Percentiles rank a stretch among this genome's conserved stretches.
Evolutionary conservation across 768 basidiomycete species (phyloP).

Genomic region (Clitopilus hobsonii): DNA sequence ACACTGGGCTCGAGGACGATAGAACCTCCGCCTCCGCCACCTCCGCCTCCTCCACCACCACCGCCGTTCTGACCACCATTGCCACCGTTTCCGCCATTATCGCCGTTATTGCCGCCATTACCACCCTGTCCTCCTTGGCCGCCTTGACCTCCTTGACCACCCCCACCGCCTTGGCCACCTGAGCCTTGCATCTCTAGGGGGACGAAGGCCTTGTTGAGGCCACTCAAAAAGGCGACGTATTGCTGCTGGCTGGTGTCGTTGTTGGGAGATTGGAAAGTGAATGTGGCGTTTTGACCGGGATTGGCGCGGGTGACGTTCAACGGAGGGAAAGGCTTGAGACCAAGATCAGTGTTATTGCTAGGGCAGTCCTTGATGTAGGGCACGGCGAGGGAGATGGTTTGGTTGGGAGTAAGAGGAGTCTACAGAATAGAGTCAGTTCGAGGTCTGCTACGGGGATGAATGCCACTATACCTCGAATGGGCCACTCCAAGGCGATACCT

Average conservation of each 20-base stretch:
- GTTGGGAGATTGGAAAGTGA: slow-evolving; percentile 17
- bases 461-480: slow-evolving; percentile 35
- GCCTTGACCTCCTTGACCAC: not conserved
- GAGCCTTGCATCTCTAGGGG: slow-evolving; percentile 17
- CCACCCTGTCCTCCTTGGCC: not conserved
- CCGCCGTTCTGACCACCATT: not conserved
- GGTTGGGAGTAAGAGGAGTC: slow-evolving; percentile 24
- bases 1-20: not conserved
- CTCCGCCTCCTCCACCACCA: not conserved
- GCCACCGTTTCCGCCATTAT: not conserved
- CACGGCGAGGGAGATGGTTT: slow-evolving; percentile 32
- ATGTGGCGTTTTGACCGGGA: slow-evolving; percentile 21
- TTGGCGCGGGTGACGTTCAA: slow-evolving; percentile 25
- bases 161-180: not conserved
- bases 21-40: not conserved
- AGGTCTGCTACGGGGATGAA: not conserved
- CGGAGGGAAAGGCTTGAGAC: slow-evolving; percentile 46
- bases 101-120: not conserved
- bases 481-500: slow-evolving; percentile 42
- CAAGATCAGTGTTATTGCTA: slow-evolving; percentile 45
- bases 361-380: slow-evolving; percentile 54
- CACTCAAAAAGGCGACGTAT: slow-evolving; percentile 29
- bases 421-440: not conserved
- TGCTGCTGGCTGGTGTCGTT: slow-evolving; percentile 12
- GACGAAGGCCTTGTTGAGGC: slow-evolving; percentile 25